Percentiles rank a stretch among this genome's conserved stretches.
phyloP scores from a whole-genome alignment of 768 basidiomycete species.

The Boletus rubropictus region DNA sequence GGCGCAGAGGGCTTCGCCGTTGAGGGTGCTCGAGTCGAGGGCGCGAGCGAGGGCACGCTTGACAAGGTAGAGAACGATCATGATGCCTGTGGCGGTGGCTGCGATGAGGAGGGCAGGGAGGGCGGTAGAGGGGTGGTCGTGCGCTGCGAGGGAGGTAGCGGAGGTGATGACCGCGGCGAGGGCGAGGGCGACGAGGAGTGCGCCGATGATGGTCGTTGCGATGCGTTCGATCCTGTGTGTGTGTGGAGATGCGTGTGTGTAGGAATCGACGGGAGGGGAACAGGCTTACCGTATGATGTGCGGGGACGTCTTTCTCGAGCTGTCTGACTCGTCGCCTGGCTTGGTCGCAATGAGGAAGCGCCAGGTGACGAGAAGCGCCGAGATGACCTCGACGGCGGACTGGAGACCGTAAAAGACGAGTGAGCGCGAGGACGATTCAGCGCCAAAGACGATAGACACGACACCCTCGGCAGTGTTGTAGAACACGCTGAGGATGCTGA shows the following conservation, averaged over 20 bases:
- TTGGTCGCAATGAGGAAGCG: slow-evolving; percentile 32
- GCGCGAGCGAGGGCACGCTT: slow-evolving; percentile 40
- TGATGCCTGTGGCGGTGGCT: slow-evolving; percentile 34
- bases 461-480: slow-evolving; percentile 39
- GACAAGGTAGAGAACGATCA: slow-evolving; percentile 38
- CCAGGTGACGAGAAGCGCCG: slow-evolving; percentile 41
- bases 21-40: slow-evolving; percentile 39
- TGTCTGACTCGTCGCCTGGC: slow-evolving; percentile 32
- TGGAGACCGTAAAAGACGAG: slow-evolving; percentile 47
- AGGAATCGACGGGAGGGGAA: neutral
- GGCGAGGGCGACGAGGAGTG: slow-evolving; percentile 33
- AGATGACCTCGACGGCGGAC: slow-evolving; percentile 43
- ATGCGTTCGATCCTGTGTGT: slow-evolving; percentile 32
- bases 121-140: slow-evolving; percentile 33
- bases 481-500: slow-evolving; percentile 39
- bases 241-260: no score
- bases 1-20: slow-evolving; percentile 40
- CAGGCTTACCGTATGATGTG: slow-evolving; percentile 10
- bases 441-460: slow-evolving; percentile 39
- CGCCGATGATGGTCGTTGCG: slow-evolving; percentile 33
- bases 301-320: neutral
- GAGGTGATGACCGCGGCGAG: slow-evolving; percentile 35
- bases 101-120: slow-evolving; percentile 40
- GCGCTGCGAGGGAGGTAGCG: slow-evolving; percentile 30
- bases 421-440: slow-evolving; percentile 38